Percentiles rank a stretch among this genome's conserved stretches.
Conservation (phyloP, 1,139 yeast genomes). For the Saccharomyces hybrid region DNA sequence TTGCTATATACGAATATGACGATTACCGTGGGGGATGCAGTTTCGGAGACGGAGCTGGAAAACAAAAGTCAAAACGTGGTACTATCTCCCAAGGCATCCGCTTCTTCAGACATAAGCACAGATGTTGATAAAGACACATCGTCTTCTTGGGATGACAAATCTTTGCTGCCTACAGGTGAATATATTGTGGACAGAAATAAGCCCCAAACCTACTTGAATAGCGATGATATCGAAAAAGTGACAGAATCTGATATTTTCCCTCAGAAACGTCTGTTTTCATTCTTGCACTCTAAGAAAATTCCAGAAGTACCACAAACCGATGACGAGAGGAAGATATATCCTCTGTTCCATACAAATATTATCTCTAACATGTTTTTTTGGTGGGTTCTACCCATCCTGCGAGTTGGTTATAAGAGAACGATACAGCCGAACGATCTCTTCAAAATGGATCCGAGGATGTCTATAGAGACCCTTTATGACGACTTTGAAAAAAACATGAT, state of each 20-base stretch:
- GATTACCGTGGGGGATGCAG: background rate
- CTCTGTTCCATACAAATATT: slow-evolving; percentile 33
- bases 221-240: slow-evolving; percentile 28
- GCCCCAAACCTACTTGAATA: slow-evolving; percentile 28
- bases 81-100: background rate
- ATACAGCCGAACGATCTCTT: slow-evolving; percentile 57
- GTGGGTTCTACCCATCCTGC: slow-evolving; percentile 55
- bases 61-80: background rate
- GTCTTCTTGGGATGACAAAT: background rate
- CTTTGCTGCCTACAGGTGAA: slow-evolving; percentile 15
- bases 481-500: slow-evolving; percentile 36
- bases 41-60: background rate
- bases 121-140: background rate
- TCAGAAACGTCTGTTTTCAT: slow-evolving; percentile 36
- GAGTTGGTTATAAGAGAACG: slow-evolving; percentile 60
- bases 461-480: slow-evolving; percentile 41
- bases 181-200: slow-evolving; percentile 20
- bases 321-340: slow-evolving; percentile 42
- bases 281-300: slow-evolving; percentile 35
- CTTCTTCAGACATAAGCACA: background rate
- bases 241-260: slow-evolving; percentile 29
- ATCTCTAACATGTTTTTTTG: slow-evolving; percentile 39
- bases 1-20: background rate
- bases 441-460: slow-evolving; percentile 43
- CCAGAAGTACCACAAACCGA: slow-evolving; percentile 46